phyloP scores from a whole-genome alignment of 176 grass and related monocot species.

The Cenchrus americanus region DNA sequence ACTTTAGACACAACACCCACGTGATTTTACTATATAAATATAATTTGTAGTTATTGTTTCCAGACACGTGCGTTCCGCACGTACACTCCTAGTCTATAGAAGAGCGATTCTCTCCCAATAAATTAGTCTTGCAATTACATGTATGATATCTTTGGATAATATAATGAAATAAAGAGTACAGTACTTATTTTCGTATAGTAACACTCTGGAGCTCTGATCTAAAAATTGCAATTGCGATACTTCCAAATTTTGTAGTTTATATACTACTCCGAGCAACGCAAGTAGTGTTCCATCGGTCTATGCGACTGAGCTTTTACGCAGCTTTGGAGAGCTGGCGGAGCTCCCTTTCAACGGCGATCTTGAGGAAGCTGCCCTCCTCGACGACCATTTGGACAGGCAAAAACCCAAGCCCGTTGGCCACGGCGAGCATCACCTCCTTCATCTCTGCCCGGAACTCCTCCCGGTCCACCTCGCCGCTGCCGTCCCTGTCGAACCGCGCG shows the following conservation, averaged over 20 bases:
- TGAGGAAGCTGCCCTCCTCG: constrained; percentile 81
- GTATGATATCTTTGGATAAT: too few relatives aligned
- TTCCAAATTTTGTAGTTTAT: constrained; percentile 8
- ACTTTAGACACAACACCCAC: too few relatives aligned
- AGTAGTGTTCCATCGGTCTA: neutral
- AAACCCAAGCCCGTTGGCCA: constrained; percentile 59
- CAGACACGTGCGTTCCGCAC: too few relatives aligned
- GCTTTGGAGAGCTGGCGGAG: constrained; percentile 45
- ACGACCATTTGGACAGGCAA: constrained; percentile 78
- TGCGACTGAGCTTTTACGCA: neutral
- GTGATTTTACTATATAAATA: too few relatives aligned
- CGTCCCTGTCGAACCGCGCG: constrained; percentile 59
- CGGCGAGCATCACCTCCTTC: constrained; percentile 70
- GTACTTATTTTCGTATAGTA: too few relatives aligned
- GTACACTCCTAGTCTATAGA: too few relatives aligned
- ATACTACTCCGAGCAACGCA: neutral
- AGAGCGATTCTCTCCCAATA: too few relatives aligned
- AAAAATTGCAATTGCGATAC: neutral
- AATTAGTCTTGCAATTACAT: too few relatives aligned
- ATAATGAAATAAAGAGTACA: too few relatives aligned
- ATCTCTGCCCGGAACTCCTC: constrained; percentile 65
- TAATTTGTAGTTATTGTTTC: too few relatives aligned
- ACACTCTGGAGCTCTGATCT: neutral
- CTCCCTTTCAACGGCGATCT: constrained; percentile 65
- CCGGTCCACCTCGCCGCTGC: constrained; percentile 53